A percentile compares a stretch with the other conserved stretches of the same genome.
phyloP scores from a whole-genome alignment of 495 filamentous ascomycete species.

The Talaromyces trachyspermus region DNA sequence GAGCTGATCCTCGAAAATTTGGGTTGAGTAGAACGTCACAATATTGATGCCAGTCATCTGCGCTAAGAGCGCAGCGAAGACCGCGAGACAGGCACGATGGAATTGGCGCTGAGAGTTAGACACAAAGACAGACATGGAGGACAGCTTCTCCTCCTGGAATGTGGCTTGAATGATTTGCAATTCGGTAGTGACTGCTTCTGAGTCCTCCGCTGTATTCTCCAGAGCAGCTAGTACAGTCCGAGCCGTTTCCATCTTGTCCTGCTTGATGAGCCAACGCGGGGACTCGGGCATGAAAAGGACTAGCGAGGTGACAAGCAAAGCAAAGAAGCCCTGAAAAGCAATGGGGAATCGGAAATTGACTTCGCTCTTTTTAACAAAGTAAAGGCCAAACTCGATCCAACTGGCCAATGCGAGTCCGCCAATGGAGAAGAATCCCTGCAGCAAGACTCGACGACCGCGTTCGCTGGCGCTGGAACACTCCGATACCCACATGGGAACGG shows the following conservation, averaged over 20 bases:
- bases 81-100: conserved; percentile 15
- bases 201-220: conserved; percentile 35
- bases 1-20: conserved; percentile 13
- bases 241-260: conserved; percentile 48
- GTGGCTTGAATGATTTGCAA: conserved; percentile 58
- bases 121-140: conserved; percentile 11
- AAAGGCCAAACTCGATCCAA: conserved; percentile 61
- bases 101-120: conserved; percentile 22
- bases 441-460: conserved; percentile 59
- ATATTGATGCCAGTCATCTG: conserved; percentile 24
- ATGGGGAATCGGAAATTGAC: conserved; percentile 60
- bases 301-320: conserved; percentile 41
- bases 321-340: conserved; percentile 53
- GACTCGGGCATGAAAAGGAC: conserved; percentile 54
- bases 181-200: conserved; percentile 45
- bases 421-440: conserved; percentile 56
- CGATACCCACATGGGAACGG: conserved; percentile 51
- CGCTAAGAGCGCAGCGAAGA: conserved; percentile 14
- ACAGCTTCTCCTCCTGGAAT: conserved; percentile 48
- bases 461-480: conserved; percentile 56
- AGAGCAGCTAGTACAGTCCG: conserved; percentile 47
- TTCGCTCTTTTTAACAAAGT: conserved; percentile 41
- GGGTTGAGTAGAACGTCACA: conserved; percentile 20
- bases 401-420: conserved; percentile 49
- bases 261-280: conserved; percentile 56